Percentiles rank a stretch among this genome's conserved stretches.
These are phyloP conservation scores for Myxozyma geophila DNA, from an alignment of 805 yeast genomes.

Conservation along the genomic window DNA sequence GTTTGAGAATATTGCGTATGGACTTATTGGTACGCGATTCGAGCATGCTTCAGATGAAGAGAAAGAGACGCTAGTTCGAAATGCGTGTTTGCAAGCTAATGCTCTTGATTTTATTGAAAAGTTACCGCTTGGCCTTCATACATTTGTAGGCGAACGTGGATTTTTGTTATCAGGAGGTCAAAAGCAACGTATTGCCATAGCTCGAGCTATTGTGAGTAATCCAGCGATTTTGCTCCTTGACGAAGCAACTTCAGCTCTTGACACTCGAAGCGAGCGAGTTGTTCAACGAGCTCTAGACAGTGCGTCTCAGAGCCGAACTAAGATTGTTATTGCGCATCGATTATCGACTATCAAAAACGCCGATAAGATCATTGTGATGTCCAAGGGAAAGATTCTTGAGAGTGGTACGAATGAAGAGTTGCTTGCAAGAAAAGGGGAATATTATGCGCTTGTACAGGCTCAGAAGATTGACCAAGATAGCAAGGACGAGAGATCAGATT, in stretches of 20 bases:
- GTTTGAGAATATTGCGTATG: slow-evolving; percentile 78
- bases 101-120: slow-evolving; percentile 54
- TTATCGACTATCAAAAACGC: slow-evolving; percentile 57
- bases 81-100: slow-evolving; percentile 58
- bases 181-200: slow-evolving; percentile 65
- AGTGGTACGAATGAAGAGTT: slow-evolving; percentile 45
- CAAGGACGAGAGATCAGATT: slow-evolving; percentile 7
- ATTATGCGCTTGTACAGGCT: slow-evolving; percentile 41
- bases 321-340: slow-evolving; percentile 59
- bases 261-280: slow-evolving; percentile 63
- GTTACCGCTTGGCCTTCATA: slow-evolving; percentile 58
- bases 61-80: slow-evolving; percentile 46
- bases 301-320: slow-evolving; percentile 46
- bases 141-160: slow-evolving; percentile 58
- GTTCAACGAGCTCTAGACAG: slow-evolving; percentile 56
- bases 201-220: slow-evolving; percentile 59
- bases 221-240: slow-evolving; percentile 63
- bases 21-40: slow-evolving; percentile 50
- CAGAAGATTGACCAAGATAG: slow-evolving; percentile 29
- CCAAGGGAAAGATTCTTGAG: slow-evolving; percentile 52
- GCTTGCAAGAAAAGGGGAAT: slow-evolving; percentile 35
- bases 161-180: slow-evolving; percentile 71
- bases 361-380: slow-evolving; percentile 53
- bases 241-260: slow-evolving; percentile 71
- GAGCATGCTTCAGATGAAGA: slow-evolving; percentile 47